A percentile compares a stretch with the other conserved stretches of the same genome.
phyloP scores from a whole-genome alignment of 208 protist species.

The Wallacemonas sp. region DNA sequence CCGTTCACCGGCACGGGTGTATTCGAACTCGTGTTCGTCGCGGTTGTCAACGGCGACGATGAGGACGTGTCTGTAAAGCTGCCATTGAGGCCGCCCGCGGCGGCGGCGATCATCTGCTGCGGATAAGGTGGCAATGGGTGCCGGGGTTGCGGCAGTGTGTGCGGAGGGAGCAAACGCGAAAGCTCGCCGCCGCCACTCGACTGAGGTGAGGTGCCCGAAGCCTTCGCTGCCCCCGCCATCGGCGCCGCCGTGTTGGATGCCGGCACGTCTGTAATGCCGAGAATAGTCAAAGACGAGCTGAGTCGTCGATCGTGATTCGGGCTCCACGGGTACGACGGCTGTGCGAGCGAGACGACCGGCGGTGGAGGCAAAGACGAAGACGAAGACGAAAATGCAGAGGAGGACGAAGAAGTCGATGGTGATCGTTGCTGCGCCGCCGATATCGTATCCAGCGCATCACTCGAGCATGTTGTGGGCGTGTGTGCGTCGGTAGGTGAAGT shows the following conservation, averaged over 20 bases:
- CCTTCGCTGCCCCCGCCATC: background rate
- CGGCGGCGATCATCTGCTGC: background rate
- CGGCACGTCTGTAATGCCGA: background rate
- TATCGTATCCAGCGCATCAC: no score
- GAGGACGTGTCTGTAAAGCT: background rate
- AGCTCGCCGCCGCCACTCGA: no score
- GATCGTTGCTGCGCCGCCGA: no score
- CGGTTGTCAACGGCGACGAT: background rate
- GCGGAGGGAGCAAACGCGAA: background rate
- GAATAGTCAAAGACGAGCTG: background rate
- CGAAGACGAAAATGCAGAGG: no score
- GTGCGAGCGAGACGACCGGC: background rate
- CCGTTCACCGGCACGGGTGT: background rate
- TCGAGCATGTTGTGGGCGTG: no score
- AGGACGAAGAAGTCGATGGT: no score
- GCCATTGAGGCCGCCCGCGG: background rate
- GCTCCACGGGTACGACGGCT: slow-evolving; percentile 12
- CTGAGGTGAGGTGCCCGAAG: background rate
- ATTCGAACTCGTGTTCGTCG: background rate
- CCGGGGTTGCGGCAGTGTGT: background rate
- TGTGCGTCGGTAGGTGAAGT: no score
- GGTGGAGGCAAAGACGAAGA: no score
- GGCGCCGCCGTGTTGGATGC: background rate
- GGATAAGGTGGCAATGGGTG: background rate
- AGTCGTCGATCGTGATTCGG: background rate